A percentile compares a stretch with the other conserved stretches of the same genome.
Evolutionary conservation across 2,329 filamentous ascomycete species (phyloP).

Genomic region (Stagonosporopsis tanaceti): DNA sequence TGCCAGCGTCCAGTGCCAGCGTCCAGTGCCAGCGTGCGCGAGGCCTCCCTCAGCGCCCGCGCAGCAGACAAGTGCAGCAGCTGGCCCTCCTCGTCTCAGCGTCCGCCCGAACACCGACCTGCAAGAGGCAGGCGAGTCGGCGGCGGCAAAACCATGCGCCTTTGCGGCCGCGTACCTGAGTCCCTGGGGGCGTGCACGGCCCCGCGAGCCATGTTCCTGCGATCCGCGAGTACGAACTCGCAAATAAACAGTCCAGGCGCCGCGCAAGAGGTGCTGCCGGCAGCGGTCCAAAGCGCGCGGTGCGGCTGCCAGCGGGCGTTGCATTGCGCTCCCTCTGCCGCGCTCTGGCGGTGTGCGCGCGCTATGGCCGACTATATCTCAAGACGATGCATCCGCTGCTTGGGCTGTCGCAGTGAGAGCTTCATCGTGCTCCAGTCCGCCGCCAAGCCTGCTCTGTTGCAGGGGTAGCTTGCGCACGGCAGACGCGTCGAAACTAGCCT

Average conservation of each 20-base stretch:
- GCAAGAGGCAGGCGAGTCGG: slow-evolving; percentile 31
- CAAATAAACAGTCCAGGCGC: slow-evolving; percentile 1
- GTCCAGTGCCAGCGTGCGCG: not conserved
- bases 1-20: too few relatives aligned
- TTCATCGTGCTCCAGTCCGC: slow-evolving; percentile 12
- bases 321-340: not conserved
- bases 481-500: slow-evolving; percentile 17
- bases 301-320: not conserved
- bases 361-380: slow-evolving; percentile 2
- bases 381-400: slow-evolving; percentile 22
- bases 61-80: slow-evolving; percentile 1
- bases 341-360: slow-evolving; percentile 14
- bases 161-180: slow-evolving; percentile 20
- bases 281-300: not conserved
- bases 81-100: too few relatives aligned
- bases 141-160: slow-evolving; percentile 21
- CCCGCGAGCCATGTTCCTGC: slow-evolving; percentile 18
- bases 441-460: slow-evolving; percentile 8
- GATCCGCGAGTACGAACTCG: slow-evolving; percentile 15
- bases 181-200: slow-evolving; percentile 14
- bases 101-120: slow-evolving; percentile 29
- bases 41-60: slow-evolving; percentile 11
- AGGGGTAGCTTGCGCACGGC: slow-evolving; percentile 9
- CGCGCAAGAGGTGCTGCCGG: not conserved
- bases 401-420: slow-evolving; percentile 21